These are phyloP conservation scores for Globisporangium echinulatum DNA, from an alignment of 352 stramenopile genomes.

Conservation along the genomic window DNA sequence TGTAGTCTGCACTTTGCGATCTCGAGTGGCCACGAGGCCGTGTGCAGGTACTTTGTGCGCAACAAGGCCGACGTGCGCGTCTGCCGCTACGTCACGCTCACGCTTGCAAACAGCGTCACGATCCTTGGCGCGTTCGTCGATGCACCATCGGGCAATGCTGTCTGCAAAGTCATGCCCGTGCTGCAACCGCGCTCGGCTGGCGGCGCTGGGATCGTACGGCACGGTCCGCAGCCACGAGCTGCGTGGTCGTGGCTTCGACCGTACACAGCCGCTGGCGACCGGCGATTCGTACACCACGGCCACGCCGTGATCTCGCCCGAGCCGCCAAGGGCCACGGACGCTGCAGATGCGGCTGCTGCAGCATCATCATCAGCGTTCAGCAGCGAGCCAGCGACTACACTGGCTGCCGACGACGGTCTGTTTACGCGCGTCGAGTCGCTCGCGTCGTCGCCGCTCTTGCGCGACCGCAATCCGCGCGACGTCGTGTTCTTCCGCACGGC, in stretches of 20 bases:
- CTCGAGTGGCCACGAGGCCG: constrained; percentile 61
- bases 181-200: constrained; percentile 31
- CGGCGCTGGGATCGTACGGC: not conserved
- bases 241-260: not conserved
- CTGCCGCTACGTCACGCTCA: constrained; percentile 49
- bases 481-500: constrained; percentile 67
- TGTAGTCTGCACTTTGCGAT: constrained; percentile 74
- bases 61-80: constrained; percentile 60
- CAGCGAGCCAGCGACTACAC: constrained; percentile 2
- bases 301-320: constrained; percentile 9
- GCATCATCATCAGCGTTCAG: no score
- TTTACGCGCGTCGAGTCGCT: constrained; percentile 47
- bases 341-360: not conserved
- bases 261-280: no score
- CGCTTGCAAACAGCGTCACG: constrained; percentile 40
- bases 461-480: constrained; percentile 48
- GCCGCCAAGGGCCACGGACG: not conserved
- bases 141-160: constrained; percentile 29
- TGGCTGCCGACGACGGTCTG: constrained; percentile 24
- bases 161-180: constrained; percentile 59
- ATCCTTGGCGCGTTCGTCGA: constrained; percentile 61
- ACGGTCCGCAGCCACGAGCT: not conserved
- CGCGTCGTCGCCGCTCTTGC: constrained; percentile 39
- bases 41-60: constrained; percentile 56
- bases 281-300: not conserved